Conservation (phyloP, 148 eudicot genomes). For the Vaccinium corymbosum region DNA sequence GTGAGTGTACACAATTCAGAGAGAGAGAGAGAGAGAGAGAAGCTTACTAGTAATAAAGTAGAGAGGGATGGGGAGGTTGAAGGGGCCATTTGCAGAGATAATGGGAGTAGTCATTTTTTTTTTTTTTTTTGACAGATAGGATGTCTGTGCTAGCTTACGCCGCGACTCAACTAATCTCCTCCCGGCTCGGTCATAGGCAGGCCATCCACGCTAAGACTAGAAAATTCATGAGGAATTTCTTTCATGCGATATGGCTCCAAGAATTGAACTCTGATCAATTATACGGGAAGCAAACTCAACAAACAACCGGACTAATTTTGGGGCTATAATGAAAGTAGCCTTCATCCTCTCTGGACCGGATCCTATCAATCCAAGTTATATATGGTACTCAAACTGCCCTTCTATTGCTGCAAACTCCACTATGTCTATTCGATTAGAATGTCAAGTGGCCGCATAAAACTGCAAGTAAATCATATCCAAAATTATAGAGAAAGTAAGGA, state of each 20-base stretch:
- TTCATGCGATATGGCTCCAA: too few relatives aligned
- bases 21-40: conserved; percentile 15
- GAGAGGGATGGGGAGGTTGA: conserved; percentile 19
- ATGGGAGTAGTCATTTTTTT: conserved; percentile 20
- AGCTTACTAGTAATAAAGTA: conserved; percentile 17
- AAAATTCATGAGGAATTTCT: too few relatives aligned
- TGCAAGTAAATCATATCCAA: neutral
- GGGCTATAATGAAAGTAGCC: conserved; percentile 30
- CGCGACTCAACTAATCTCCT: too few relatives aligned
- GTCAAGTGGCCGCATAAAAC: neutral
- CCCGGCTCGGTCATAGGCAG: too few relatives aligned
- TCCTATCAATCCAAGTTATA: conserved; percentile 10
- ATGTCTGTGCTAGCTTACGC: too few relatives aligned
- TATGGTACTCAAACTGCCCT: neutral
- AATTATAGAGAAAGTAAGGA: neutral
- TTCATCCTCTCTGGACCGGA: conserved; percentile 37
- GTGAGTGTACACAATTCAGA: conserved; percentile 5
- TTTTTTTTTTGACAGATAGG: too few relatives aligned
- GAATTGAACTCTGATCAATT: too few relatives aligned
- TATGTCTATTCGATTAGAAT: neutral
- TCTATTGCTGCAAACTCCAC: neutral
- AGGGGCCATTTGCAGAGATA: conserved; percentile 17
- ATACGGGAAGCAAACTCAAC: too few relatives aligned
- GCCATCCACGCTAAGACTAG: too few relatives aligned
- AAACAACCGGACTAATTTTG: neutral